These are phyloP conservation scores for Inonotus hispidus DNA, from an alignment of 1,284 basidiomycete species.

Conservation along the genomic window DNA sequence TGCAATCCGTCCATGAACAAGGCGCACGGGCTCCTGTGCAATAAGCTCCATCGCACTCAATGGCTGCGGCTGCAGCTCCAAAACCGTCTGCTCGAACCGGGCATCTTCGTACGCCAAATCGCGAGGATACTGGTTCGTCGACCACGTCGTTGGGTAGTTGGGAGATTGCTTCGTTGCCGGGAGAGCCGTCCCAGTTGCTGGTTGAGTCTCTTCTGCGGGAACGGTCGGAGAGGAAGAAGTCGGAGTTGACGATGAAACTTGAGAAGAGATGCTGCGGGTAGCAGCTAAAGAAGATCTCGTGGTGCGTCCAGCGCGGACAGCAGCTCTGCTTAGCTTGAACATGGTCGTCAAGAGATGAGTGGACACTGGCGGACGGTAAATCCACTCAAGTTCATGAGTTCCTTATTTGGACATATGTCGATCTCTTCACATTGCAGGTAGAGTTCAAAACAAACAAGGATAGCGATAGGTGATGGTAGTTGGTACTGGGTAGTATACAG, in stretches of 20 bases:
- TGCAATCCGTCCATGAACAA: slow-evolving; percentile 78
- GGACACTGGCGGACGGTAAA: not conserved
- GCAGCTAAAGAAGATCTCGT: not conserved
- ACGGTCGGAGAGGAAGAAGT: not conserved
- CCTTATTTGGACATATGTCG: not conserved
- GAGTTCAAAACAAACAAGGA: not conserved
- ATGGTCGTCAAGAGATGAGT: slow-evolving; percentile 12
- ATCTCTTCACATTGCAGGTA: not conserved
- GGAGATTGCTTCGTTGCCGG: slow-evolving; percentile 31
- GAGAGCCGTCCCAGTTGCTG: slow-evolving; percentile 22
- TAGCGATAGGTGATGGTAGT: not conserved
- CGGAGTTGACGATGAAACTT: not conserved
- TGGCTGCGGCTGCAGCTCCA: slow-evolving; percentile 87
- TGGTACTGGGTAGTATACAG: not conserved
- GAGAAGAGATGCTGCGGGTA: not conserved
- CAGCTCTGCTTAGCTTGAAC: slow-evolving; percentile 15
- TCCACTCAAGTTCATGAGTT: not conserved
- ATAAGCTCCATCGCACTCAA: slow-evolving; percentile 90
- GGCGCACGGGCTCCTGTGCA: slow-evolving; percentile 76
- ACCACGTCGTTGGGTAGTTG: slow-evolving; percentile 37
- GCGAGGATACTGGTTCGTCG: slow-evolving; percentile 30
- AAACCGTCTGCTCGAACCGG: slow-evolving; percentile 87
- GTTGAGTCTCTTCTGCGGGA: slow-evolving; percentile 22
- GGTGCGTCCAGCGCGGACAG: slow-evolving; percentile 7
- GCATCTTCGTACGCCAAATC: slow-evolving; percentile 46